Evolutionary conservation across 2,329 filamentous ascomycete genomes (phyloP).

Genomic region (Lecanicillium sp.): DNA sequence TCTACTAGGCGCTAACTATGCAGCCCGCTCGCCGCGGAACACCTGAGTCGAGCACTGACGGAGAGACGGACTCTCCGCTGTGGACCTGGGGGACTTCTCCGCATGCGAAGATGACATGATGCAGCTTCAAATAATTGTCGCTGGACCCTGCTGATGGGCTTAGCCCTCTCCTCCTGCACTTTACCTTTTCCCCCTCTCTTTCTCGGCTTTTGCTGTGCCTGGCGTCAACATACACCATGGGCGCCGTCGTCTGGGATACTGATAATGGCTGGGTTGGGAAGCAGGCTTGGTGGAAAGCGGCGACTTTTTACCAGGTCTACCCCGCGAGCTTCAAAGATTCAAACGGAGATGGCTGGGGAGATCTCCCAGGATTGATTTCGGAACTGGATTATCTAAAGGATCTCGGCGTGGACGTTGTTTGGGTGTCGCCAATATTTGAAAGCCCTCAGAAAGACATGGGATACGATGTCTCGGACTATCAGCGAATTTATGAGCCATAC

Average conservation of each 20-base stretch:
- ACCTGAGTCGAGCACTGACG: no score
- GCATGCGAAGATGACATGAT: no score
- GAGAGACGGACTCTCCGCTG: no score
- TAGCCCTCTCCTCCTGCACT: not conserved
- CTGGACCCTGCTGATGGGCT: not conserved
- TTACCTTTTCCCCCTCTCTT: not conserved
- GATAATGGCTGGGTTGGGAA: conserved; percentile 19
- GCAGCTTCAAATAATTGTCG: no score
- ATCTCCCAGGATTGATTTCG: conserved; percentile 53
- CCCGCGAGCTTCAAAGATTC: conserved; percentile 49
- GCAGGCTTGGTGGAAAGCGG: conserved; percentile 47
- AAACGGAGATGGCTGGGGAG: conserved; percentile 52
- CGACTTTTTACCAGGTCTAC: conserved; percentile 51
- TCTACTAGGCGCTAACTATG: no score
- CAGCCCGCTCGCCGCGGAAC: no score
- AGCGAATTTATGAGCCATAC: conserved; percentile 55
- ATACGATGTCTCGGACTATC: conserved; percentile 64
- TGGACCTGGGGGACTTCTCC: no score
- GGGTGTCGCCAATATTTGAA: conserved; percentile 59
- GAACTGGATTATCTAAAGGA: conserved; percentile 44
- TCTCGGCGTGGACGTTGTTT: conserved; percentile 56
- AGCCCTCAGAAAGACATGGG: conserved; percentile 62
- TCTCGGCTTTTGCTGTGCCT: not conserved
- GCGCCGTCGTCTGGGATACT: conserved; percentile 13
- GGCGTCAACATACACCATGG: conserved; percentile 12